These are phyloP conservation scores for Asterella californica DNA, from an alignment of 225 moss, liverwort and hornwort species.

Conservation along the genomic window DNA sequence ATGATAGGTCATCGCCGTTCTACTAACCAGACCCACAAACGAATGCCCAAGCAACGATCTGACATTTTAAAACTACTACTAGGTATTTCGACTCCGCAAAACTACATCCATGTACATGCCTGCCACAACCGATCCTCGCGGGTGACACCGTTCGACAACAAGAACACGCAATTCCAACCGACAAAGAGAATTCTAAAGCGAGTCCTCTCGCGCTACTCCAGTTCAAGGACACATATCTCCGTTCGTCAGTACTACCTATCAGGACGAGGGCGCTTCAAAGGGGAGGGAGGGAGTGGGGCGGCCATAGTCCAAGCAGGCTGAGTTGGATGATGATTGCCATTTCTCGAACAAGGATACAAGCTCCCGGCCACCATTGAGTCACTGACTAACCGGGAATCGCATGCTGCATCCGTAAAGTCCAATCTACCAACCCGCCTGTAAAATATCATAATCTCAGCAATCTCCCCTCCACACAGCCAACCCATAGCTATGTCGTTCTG, in stretches of 20 bases:
- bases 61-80: conserved; percentile 24
- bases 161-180: conserved; percentile 7
- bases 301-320: conserved; percentile 39
- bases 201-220: neutral
- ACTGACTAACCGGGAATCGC: conserved; percentile 50
- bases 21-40: conserved; percentile 20
- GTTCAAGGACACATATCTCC: neutral
- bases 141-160: neutral
- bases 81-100: conserved; percentile 24
- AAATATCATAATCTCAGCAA: conserved; percentile 23
- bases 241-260: conserved; percentile 36
- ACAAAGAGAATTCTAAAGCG: neutral
- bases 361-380: conserved; percentile 51
- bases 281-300: conserved; percentile 40
- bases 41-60: neutral
- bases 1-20: conserved; percentile 3
- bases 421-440: conserved; percentile 66
- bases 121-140: conserved; percentile 4
- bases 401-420: conserved; percentile 44
- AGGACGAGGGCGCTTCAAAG: conserved; percentile 37
- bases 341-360: conserved; percentile 38
- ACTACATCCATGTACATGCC: conserved; percentile 19
- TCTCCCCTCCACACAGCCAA: neutral
- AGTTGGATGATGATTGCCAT: conserved; percentile 18
- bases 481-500: neutral